Percentiles rank a stretch among this genome's conserved stretches.
Evolutionary conservation across 2,329 filamentous ascomycete genomes (phyloP).

Genomic region (Curvularia verruculosa): DNA sequence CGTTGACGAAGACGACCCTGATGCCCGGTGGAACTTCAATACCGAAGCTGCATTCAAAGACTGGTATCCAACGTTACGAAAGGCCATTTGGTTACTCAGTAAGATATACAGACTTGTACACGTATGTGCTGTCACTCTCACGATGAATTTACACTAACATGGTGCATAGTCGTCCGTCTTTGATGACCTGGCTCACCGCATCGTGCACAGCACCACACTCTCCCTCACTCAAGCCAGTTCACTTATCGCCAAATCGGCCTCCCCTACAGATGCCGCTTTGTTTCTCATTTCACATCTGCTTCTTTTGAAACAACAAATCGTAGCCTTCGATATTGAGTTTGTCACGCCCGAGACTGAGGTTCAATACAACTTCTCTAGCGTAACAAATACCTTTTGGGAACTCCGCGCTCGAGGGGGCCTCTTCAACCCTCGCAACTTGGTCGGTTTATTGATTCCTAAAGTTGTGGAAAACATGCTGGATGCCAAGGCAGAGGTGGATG

Average conservation of each 20-base stretch:
- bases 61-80: slow-evolving; percentile 71
- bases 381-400: slow-evolving; percentile 71
- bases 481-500: slow-evolving; percentile 71
- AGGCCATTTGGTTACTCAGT: slow-evolving; percentile 71
- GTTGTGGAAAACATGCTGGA: slow-evolving; percentile 75
- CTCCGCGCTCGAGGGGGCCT: slow-evolving; percentile 68
- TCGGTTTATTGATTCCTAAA: slow-evolving; percentile 66
- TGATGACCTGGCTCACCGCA: slow-evolving; percentile 75
- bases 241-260: slow-evolving; percentile 69
- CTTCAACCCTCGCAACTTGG: slow-evolving; percentile 68
- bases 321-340: slow-evolving; percentile 91
- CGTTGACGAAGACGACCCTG: slow-evolving; percentile 58
- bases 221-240: slow-evolving; percentile 79
- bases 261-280: slow-evolving; percentile 76
- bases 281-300: slow-evolving; percentile 96
- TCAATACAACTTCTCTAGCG: slow-evolving; percentile 68
- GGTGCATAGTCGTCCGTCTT: slow-evolving; percentile 65
- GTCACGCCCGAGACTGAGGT: slow-evolving; percentile 65
- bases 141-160: not conserved
- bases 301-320: slow-evolving; percentile 92
- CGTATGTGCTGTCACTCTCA: slow-evolving; percentile 47
- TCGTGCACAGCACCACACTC: slow-evolving; percentile 87
- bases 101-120: slow-evolving; percentile 74
- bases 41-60: slow-evolving; percentile 63
- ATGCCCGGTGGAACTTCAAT: slow-evolving; percentile 60